Conservation (phyloP, 179 eudicot species). For the Silene noctiflora region DNA sequence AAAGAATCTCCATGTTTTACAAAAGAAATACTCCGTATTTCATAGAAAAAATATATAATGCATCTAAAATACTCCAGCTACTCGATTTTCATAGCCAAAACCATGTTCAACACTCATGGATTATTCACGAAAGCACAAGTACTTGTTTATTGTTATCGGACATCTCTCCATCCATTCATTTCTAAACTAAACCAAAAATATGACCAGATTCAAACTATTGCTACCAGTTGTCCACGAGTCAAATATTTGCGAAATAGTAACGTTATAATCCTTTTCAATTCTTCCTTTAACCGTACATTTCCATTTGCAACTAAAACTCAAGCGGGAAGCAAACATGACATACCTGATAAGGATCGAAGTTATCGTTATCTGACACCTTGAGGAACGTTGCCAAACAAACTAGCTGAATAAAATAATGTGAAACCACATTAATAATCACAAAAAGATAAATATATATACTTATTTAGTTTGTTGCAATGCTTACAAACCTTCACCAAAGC, state of each 20-base stretch:
- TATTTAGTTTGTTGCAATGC: neutral
- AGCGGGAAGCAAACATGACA: neutral
- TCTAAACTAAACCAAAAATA: neutral
- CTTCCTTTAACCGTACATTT: constrained; percentile 8
- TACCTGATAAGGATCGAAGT: constrained; percentile 98
- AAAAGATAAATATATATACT: neutral
- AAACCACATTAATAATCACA: constrained; percentile 4
- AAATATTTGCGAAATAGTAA: neutral
- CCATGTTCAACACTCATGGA: neutral
- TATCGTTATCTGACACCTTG: constrained; percentile 78
- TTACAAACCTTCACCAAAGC: constrained; percentile 80
- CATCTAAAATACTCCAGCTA: neutral
- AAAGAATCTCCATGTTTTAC: too few species aligned
- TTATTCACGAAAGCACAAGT: neutral
- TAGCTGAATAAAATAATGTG: constrained; percentile 47
- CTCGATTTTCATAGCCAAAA: neutral
- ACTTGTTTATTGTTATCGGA: neutral
- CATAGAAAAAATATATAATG: neutral
- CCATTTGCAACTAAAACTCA: neutral
- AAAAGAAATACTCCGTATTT: too few species aligned
- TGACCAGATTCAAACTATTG: neutral
- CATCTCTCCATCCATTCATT: neutral
- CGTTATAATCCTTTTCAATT: neutral
- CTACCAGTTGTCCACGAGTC: neutral
- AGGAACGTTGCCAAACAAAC: constrained; percentile 96